Evolutionary conservation across 1,284 basidiomycete genomes (phyloP), one percentile per base, ranked within the genome.

Genomic region (Pascua guehoae): DNA sequence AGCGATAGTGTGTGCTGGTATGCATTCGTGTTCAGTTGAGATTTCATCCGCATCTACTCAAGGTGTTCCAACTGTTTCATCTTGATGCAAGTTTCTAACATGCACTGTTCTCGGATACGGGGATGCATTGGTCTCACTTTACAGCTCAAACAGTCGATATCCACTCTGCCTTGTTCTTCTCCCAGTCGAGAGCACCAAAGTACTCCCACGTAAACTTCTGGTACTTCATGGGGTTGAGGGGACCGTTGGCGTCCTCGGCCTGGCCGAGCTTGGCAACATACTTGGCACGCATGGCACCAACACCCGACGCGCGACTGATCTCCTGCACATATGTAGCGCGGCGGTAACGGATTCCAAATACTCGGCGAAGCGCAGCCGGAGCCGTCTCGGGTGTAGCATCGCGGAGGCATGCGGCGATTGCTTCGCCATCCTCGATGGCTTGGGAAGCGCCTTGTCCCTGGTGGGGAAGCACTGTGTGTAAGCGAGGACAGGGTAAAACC

Each of bases 391-490:
- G 36, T 12, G 57, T 56, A 4, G 53, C 46, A 17, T 40, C 44
- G 4, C 54, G 42, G n/a, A 67, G 53, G 24, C 66, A 45, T n/a
- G 56, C 57, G 1, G 52, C 56, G 12, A 70, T 58, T 8, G 66
- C 67, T 53, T 68, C 69, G 32, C 12, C 47, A 16, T 71, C 69
- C 52, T 71, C 69, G 49, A 71, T 54, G 8, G 69, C 63, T 42
- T 63, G 61, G 0, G 64, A 64, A 0, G 65, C 69, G 8, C 69
- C 69, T 53, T 69, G 66, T 10, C 69, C 67, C 57, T 70, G 69
- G 47, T 69, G 61, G 38, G 63, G 65, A 16, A 66, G 63, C 64
- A 48, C 12, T n/a, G 40, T 3, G 7, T 32, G 24, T 32, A 3
- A 32, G 24, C 40, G n/a, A 8, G 12, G 40, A 41, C 12, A 41